Percentiles rank a stretch among this genome's conserved stretches.
phyloP scores from a whole-genome alignment of 306 rosid genomes.

The Rosa multiflora region DNA sequence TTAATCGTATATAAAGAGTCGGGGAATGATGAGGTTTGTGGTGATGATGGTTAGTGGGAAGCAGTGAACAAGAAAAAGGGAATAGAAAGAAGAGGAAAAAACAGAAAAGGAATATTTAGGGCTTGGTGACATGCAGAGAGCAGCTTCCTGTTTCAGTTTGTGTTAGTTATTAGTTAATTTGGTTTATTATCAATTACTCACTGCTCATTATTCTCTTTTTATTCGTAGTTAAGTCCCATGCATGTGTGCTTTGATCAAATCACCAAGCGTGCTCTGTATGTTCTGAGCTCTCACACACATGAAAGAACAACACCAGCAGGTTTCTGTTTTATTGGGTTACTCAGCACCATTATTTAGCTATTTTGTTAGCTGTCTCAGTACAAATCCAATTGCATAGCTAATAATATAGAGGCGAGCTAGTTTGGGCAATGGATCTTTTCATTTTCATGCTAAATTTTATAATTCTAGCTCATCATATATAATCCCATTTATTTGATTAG shows the following conservation, averaged over 20 bases:
- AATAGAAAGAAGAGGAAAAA: conserved; percentile 9
- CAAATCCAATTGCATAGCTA: not conserved
- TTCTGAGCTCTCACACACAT: conserved; percentile 13
- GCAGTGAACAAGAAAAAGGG: conserved; percentile 32
- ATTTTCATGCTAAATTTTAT: not conserved
- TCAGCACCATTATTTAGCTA: not conserved
- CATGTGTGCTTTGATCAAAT: conserved; percentile 42
- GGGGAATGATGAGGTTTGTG: conserved; percentile 52
- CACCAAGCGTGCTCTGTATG: conserved; percentile 57
- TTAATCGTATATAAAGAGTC: conserved; percentile 22
- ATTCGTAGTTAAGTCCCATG: conserved; percentile 34
- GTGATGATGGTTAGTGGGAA: conserved; percentile 61
- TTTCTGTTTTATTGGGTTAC: conserved; percentile 10
- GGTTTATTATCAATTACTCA: not conserved
- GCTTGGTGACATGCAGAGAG: conserved; percentile 49
- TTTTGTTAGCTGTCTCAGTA: not conserved
- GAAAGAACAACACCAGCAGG: conserved; percentile 13
- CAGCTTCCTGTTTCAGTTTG: not conserved
- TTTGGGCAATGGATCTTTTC: too few species aligned
- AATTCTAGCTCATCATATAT: not conserved
- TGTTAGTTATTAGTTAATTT: conserved; percentile 10
- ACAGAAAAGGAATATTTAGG: conserved; percentile 61
- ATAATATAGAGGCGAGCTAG: not conserved
- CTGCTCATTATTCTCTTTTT: conserved; percentile 9
- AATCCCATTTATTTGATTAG: not conserved